Evolutionary conservation across 306 rosid species (phyloP), one percentile per base, ranked within the genome.

Genomic region (Spatholobus suberectus): DNA sequence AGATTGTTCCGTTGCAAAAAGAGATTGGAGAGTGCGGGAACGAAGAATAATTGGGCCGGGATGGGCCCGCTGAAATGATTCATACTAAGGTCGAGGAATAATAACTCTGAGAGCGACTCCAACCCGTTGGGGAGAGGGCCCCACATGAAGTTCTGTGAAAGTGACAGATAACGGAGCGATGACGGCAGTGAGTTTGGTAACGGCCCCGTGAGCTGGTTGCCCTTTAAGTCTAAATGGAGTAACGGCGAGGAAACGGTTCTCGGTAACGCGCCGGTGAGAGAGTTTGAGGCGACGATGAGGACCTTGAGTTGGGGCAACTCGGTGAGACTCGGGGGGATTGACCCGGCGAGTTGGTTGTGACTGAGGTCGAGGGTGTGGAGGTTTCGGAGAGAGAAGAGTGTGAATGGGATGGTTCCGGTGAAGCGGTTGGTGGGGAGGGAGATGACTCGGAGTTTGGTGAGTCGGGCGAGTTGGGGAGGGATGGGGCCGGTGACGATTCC

Each of bases 351-450:
- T 47, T 68, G 87, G 85, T 93, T 93, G 54, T 84, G 79, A 70
- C 96, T 93, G 43, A 93, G 94, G 74, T 93, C 97, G 70, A 93
- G 93, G 0, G 97, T 93, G 89, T 93, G 97, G 78, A 93, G 94
- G 52, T 66, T 82, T 26, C 6, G 27, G 23, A 93, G 86, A 3
- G 87, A 24, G 10, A 92, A 87, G 61, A 93, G 55, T 0, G 89
- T n/a, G 12, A 74, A 5, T 24, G 97, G 97, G 1, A 93, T 78
- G 14, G 79, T 12, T 1, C 94, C 97, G 55, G 93, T 93, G 81
- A 93, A 65, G 54, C 97, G 96, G 88, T 93, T 93, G 59, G 65
- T 83, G 15, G 92, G 87, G 0, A 93, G 29, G 0, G 96, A 93
- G 49, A 93, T 72, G 74, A 93, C 96, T 11, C 97, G 90, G 85